Evolutionary conservation across 768 basidiomycete genomes (phyloP).

Genomic region (Phylloporus sp.): DNA sequence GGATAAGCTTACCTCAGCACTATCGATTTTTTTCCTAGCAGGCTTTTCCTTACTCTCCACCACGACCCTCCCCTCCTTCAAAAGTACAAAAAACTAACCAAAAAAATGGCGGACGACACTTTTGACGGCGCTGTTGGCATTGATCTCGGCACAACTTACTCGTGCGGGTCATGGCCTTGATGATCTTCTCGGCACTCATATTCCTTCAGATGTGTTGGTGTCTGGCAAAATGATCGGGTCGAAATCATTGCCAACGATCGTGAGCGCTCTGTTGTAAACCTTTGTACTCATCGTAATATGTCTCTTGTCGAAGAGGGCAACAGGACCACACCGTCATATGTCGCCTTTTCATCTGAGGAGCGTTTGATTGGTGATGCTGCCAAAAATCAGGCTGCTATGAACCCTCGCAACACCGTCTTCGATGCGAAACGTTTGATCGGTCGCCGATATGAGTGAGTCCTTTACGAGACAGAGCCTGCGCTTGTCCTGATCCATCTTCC

Average conservation of each 20-base stretch:
- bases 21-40: constrained; percentile 38
- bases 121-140: constrained; percentile 98
- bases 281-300: neutral
- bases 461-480: neutral
- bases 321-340: constrained; percentile 98
- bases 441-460: constrained; percentile 84
- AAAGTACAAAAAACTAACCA: constrained; percentile 35
- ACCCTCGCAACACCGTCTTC: constrained; percentile 98
- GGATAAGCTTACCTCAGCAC: constrained; percentile 53
- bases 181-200: constrained; percentile 21
- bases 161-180: constrained; percentile 45
- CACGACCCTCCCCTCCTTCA: constrained; percentile 31
- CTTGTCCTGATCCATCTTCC: constrained; percentile 4
- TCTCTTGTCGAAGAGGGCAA: constrained; percentile 71
- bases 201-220: constrained; percentile 83
- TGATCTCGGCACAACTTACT: constrained; percentile 97
- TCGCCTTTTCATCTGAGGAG: constrained; percentile 95
- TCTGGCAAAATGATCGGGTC: constrained; percentile 99
- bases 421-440: constrained; percentile 99
- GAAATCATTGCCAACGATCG: constrained; percentile 99
- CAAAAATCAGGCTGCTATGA: constrained; percentile 99
- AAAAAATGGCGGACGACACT: constrained; percentile 78
- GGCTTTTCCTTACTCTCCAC: constrained; percentile 23
- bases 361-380: constrained; percentile 98
- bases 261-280: constrained; percentile 38